A percentile compares a stretch with the other conserved stretches of the same genome.
Conservation (phyloP, 371 early-diverging fungal species). For the Mucor mucedo region DNA sequence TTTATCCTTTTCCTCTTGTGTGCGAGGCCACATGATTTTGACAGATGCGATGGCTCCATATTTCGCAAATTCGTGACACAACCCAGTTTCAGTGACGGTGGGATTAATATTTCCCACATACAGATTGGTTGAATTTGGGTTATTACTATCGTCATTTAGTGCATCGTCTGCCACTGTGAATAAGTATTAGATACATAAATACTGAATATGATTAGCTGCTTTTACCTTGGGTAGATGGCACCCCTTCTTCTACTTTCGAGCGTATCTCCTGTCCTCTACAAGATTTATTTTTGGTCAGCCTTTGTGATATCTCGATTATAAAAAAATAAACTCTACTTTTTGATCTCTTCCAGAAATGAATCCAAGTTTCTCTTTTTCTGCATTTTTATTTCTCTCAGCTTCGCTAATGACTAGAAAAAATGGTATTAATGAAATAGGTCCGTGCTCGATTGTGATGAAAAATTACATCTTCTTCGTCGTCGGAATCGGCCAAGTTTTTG, state of each 20-base stretch:
- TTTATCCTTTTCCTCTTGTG: slow-evolving; percentile 80
- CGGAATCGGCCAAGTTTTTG: slow-evolving; percentile 17
- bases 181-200: not conserved
- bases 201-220: not conserved
- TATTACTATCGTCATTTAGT: slow-evolving; percentile 76
- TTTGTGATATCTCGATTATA: no score
- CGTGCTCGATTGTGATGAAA: not conserved
- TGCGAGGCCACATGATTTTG: slow-evolving; percentile 96
- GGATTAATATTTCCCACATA: slow-evolving; percentile 87
- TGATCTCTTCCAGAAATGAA: slow-evolving; percentile 83
- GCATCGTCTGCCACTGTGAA: not conserved
- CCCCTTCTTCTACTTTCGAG: slow-evolving; percentile 4
- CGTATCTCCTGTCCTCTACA: slow-evolving; percentile 11
- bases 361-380: slow-evolving; percentile 83
- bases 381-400: slow-evolving; percentile 42
- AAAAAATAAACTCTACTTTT: slow-evolving; percentile 49
- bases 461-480: slow-evolving; percentile 43
- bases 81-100: slow-evolving; percentile 29
- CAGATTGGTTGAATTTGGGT: slow-evolving; percentile 87
- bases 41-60: slow-evolving; percentile 92
- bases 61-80: slow-evolving; percentile 79
- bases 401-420: slow-evolving; percentile 27
- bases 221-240: not conserved
- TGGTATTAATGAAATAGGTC: not conserved
- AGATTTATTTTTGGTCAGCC: no score